A percentile compares a stretch with the other conserved stretches of the same genome.
These are phyloP conservation scores for Diaporthe australafricana DNA, from an alignment of 2,329 filamentous ascomycete species.

Conservation along the genomic window DNA sequence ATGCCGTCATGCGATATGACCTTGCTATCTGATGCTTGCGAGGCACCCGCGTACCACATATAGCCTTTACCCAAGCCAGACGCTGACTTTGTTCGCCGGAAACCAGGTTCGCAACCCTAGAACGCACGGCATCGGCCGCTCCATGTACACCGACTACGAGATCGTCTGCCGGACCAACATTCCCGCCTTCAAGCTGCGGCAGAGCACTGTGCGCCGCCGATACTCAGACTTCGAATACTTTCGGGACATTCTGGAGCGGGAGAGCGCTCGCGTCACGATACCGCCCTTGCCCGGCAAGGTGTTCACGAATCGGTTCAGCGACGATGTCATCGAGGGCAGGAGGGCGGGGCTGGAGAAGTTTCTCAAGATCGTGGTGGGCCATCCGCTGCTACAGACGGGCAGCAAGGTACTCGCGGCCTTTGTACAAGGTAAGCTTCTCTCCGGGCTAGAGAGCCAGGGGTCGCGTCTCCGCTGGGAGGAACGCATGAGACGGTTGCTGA, in stretches of 20 bases:
- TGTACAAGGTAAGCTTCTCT: conserved; percentile 81
- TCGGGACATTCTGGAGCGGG: conserved; percentile 95
- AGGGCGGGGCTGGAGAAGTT: conserved; percentile 94
- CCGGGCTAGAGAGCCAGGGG: not conserved
- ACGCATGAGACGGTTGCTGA: not conserved
- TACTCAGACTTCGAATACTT: conserved; percentile 99
- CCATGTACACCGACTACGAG: conserved; percentile 99
- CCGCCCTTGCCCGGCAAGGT: conserved; percentile 96
- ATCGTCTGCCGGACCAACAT: conserved; percentile 99
- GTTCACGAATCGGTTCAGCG: conserved; percentile 96
- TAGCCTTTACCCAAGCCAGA: not conserved
- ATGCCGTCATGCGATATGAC: not conserved
- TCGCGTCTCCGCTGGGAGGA: not conserved
- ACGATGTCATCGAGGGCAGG: conserved; percentile 97
- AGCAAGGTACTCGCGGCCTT: conserved; percentile 97
- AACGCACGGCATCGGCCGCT: conserved; percentile 92
- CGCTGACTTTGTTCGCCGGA: not conserved
- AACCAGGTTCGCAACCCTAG: conserved; percentile 88
- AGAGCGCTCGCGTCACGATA: conserved; percentile 93
- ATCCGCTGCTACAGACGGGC: conserved; percentile 95
- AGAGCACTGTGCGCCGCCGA: conserved; percentile 87
- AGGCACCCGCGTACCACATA: not conserved
- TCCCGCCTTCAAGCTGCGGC: conserved; percentile 95
- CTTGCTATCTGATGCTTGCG: not conserved
- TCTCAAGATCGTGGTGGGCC: conserved; percentile 95